Evolutionary conservation across 2,329 filamentous ascomycete genomes (phyloP).

Genomic region (Hymenoscyphus infarciens): DNA sequence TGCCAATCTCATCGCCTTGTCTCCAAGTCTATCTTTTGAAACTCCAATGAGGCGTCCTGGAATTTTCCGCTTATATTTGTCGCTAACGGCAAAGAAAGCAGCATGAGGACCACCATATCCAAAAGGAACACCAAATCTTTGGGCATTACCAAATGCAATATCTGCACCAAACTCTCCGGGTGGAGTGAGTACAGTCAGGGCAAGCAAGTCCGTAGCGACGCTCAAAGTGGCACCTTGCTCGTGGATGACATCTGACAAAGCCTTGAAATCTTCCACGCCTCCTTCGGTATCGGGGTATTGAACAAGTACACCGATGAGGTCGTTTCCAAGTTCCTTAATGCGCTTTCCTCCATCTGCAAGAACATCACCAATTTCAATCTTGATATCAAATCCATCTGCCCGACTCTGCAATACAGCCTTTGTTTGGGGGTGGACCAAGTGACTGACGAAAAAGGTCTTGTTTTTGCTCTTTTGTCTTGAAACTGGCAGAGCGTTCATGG

Average conservation of each 20-base stretch:
- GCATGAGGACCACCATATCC: conserved; percentile 94
- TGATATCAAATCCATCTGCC: conserved; percentile 87
- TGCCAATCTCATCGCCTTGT: conserved; percentile 76
- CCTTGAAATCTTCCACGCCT: conserved; percentile 70
- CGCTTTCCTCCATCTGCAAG: conserved; percentile 59
- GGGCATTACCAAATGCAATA: conserved; percentile 89
- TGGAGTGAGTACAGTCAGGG: conserved; percentile 80
- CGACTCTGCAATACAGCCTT: conserved; percentile 79
- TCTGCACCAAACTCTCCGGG: conserved; percentile 94
- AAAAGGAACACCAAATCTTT: conserved; percentile 87
- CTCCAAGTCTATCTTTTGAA: conserved; percentile 84
- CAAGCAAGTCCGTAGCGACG: conserved; percentile 84
- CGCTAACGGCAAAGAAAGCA: conserved; percentile 88
- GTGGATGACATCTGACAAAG: conserved; percentile 74
- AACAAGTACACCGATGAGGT: conserved; percentile 84
- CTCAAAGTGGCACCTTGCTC: conserved; percentile 74
- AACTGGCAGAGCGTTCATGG: conserved; percentile 69
- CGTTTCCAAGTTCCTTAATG: conserved; percentile 71
- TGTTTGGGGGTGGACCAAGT: conserved; percentile 80
- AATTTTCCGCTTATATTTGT: conserved; percentile 92
- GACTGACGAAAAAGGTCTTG: conserved; percentile 82
- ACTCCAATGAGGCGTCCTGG: conserved; percentile 87
- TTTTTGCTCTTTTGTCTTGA: conserved; percentile 69
- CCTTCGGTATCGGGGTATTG: conserved; percentile 93
- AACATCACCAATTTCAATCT: conserved; percentile 69